These are phyloP conservation scores for Mycena floridula DNA, from an alignment of 768 basidiomycete genomes.

Conservation along the genomic window DNA sequence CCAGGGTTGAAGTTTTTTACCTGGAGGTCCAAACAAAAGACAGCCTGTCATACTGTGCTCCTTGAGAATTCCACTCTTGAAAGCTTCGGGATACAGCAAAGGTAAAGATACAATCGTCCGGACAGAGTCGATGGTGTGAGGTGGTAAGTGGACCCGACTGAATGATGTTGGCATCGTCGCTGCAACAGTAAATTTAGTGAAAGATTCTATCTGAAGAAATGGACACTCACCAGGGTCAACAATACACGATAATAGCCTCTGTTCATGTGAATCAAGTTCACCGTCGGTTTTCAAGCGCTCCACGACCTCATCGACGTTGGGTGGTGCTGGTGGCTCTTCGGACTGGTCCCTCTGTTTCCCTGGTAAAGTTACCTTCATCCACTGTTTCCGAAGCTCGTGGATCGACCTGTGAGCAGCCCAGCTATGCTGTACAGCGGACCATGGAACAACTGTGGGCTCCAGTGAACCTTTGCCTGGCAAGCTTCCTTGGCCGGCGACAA, in stretches of 20 bases:
- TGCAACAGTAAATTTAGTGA: constrained; percentile 20
- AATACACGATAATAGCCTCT: constrained; percentile 75
- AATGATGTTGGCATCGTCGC: constrained; percentile 80
- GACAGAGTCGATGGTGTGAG: constrained; percentile 86
- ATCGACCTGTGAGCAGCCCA: constrained; percentile 55
- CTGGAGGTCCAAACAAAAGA: constrained; percentile 88
- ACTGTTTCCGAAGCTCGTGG: constrained; percentile 47
- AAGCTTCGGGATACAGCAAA: constrained; percentile 79
- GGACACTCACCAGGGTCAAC: constrained; percentile 63
- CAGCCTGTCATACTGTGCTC: constrained; percentile 90
- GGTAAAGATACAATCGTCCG: constrained; percentile 89
- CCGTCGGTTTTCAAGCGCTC: constrained; percentile 71
- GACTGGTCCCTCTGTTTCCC: constrained; percentile 26
- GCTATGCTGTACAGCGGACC: constrained; percentile 59
- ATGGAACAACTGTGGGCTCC: constrained; percentile 56
- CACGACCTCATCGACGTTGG: constrained; percentile 60
- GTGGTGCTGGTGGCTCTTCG: constrained; percentile 25
- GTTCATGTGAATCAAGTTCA: constrained; percentile 77
- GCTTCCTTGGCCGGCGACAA: constrained; percentile 30
- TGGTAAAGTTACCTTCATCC: constrained; percentile 48
- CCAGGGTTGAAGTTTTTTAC: constrained; percentile 24
- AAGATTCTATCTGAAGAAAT: constrained; percentile 1
- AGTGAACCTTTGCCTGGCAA: constrained; percentile 26
- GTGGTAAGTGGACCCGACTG: constrained; percentile 80
- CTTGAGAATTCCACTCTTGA: constrained; percentile 83